Conservation (phyloP, 331 rosid species). For the Pyrus hybrid region DNA sequence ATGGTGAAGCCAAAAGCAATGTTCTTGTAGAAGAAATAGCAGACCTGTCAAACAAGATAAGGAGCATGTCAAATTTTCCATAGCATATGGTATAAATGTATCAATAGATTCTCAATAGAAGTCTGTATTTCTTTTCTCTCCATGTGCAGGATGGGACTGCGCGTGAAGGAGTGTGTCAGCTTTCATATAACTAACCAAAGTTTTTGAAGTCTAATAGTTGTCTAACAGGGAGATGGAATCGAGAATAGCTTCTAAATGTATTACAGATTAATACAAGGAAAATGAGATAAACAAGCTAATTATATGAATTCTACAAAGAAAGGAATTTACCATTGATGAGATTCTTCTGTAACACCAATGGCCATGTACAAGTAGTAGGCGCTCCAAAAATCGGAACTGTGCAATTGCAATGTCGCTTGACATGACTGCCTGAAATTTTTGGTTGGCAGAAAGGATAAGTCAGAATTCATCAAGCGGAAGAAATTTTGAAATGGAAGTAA, state of each 20-base stretch:
- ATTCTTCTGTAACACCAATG: constrained; percentile 99
- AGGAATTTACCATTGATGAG: constrained; percentile 71
- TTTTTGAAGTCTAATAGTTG: neutral
- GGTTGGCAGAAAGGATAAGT: constrained; percentile 10
- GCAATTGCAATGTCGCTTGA: constrained; percentile 95
- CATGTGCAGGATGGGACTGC: too few species aligned
- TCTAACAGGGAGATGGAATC: neutral
- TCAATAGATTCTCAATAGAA: neutral
- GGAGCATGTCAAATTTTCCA: constrained; percentile 7
- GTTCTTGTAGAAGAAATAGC: constrained; percentile 99
- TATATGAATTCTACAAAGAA: neutral
- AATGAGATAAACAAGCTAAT: neutral
- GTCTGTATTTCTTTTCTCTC: neutral
- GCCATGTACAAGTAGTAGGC: constrained; percentile 92
- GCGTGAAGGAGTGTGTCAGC: too few species aligned
- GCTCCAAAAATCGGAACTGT: constrained; percentile 84
- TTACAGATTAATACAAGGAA: neutral
- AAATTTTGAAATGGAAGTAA: neutral
- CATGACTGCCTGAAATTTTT: constrained; percentile 82
- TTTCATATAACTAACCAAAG: neutral
- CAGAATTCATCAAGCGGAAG: neutral
- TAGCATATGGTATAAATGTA: too few species aligned
- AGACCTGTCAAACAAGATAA: constrained; percentile 52
- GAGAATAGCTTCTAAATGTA: neutral
- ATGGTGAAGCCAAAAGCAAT: constrained; percentile 76